Evolutionary conservation across 345 rosid species (phyloP).

Genomic region (Aquilaria malaccensis): DNA sequence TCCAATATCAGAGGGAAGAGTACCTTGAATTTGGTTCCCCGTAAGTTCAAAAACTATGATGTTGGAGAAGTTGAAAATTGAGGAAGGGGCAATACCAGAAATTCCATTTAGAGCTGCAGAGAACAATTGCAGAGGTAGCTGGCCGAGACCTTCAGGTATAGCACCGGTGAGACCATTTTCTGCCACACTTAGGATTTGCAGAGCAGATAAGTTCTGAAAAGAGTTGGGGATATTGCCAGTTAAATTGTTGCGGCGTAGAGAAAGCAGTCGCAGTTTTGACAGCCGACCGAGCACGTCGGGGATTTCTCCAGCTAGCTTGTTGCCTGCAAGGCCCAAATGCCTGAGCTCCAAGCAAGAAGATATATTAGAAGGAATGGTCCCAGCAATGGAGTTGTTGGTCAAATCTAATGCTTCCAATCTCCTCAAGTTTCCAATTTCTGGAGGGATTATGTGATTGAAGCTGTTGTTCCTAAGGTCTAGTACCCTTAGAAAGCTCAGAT

Average conservation of each 20-base stretch:
- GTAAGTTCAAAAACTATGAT: rapidly evolving
- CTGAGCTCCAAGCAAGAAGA: conserved; percentile 14
- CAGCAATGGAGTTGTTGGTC: conserved; percentile 4
- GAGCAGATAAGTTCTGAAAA: conserved; percentile 14
- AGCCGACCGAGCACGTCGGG: conserved; percentile 4
- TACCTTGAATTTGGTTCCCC: conserved; percentile 3
- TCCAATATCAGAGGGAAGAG: conserved; percentile 6
- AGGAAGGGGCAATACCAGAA: conserved; percentile 12
- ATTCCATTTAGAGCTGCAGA: rapidly evolving
- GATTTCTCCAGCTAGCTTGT: conserved; percentile 7
- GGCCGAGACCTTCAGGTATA: neutral
- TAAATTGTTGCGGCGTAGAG: neutral
- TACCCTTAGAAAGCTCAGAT: conserved; percentile 17
- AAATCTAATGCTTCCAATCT: conserved; percentile 14
- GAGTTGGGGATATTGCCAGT: conserved; percentile 10
- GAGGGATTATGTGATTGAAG: conserved; percentile 11
- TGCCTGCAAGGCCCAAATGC: neutral
- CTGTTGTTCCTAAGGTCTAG: conserved; percentile 1
- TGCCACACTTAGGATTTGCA: rapidly evolving
- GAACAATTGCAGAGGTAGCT: neutral
- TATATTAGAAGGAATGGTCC: conserved; percentile 10
- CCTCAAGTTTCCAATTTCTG: conserved; percentile 7
- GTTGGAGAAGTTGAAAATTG: conserved; percentile 14
- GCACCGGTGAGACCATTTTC: conserved; percentile 1
- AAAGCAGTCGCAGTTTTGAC: neutral